Conservation (phyloP, 345 rosid species). For the Balakata baccata region DNA sequence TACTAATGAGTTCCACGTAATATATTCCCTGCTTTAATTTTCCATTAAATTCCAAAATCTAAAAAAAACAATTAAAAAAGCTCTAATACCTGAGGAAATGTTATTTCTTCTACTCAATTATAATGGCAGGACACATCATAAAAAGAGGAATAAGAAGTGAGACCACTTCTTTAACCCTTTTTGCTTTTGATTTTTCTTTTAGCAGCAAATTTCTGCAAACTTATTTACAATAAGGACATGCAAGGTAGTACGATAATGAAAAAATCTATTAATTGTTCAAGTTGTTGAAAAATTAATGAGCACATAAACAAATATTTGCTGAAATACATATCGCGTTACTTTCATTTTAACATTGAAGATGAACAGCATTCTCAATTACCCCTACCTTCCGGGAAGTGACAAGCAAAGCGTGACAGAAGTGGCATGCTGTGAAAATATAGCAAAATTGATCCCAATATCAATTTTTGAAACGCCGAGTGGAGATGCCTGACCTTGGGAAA, state of each 20-base stretch:
- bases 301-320: neutral
- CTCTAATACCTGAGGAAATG: neutral
- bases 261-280: no score
- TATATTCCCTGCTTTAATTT: no score
- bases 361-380: no score
- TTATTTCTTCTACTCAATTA: no score
- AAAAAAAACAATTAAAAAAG: neutral
- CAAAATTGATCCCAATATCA: conserved; percentile 74
- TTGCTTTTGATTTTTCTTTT: neutral
- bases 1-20: neutral
- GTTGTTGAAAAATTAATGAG: neutral
- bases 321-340: neutral
- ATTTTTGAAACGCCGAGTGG: conserved; percentile 81
- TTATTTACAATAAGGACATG: neutral
- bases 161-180: neutral
- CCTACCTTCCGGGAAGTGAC: conserved; percentile 61
- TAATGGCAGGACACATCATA: no score
- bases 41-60: neutral
- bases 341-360: no score
- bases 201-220: no score
- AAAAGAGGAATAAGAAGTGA: no score
- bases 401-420: conserved; percentile 76
- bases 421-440: conserved; percentile 81
- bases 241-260: neutral
- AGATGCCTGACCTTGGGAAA: conserved; percentile 64